Conservation (phyloP, 2,329 filamentous ascomycete species). For the Phaeosphaeriaceae sp. region DNA sequence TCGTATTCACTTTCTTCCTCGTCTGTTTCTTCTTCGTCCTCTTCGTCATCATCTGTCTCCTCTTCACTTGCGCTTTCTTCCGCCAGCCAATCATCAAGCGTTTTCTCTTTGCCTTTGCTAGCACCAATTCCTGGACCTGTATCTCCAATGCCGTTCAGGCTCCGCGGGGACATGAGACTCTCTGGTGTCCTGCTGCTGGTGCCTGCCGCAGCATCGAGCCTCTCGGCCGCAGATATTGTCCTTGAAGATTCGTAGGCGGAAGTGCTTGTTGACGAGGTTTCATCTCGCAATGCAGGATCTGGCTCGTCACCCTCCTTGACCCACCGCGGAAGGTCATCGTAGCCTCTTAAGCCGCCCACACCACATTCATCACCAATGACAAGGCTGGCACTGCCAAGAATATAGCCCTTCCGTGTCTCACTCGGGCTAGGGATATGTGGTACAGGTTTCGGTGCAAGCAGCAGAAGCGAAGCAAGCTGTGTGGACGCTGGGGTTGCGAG, state of each 20-base stretch:
- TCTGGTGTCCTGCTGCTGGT: slow-evolving; percentile 41
- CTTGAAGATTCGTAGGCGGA: slow-evolving; percentile 41
- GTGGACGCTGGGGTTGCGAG: slow-evolving; percentile 75
- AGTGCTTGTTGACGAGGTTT: slow-evolving; percentile 39
- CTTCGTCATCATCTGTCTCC: slow-evolving; percentile 60
- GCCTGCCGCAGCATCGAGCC: slow-evolving; percentile 65
- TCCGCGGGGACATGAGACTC: slow-evolving; percentile 48
- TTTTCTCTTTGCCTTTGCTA: slow-evolving; percentile 65
- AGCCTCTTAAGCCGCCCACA: slow-evolving; percentile 72
- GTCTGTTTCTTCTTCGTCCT: slow-evolving; percentile 59
- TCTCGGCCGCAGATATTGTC: slow-evolving; percentile 65
- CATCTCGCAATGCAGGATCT: slow-evolving; percentile 73
- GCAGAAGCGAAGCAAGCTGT: slow-evolving; percentile 86
- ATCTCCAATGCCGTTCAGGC: slow-evolving; percentile 57
- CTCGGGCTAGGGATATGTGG: slow-evolving; percentile 90
- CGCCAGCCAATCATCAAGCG: slow-evolving; percentile 90
- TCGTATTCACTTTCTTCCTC: slow-evolving; percentile 66
- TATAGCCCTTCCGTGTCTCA: slow-evolving; percentile 77
- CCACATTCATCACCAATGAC: slow-evolving; percentile 80
- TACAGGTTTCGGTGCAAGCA: slow-evolving; percentile 92
- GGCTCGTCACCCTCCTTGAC: slow-evolving; percentile 81
- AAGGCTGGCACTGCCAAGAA: slow-evolving; percentile 83
- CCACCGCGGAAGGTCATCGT: slow-evolving; percentile 85
- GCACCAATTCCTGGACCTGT: slow-evolving; percentile 11
- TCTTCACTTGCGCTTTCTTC: slow-evolving; percentile 58